Evolutionary conservation across 805 yeast species (phyloP).

Genomic region (Myxozyma neotropica): DNA sequence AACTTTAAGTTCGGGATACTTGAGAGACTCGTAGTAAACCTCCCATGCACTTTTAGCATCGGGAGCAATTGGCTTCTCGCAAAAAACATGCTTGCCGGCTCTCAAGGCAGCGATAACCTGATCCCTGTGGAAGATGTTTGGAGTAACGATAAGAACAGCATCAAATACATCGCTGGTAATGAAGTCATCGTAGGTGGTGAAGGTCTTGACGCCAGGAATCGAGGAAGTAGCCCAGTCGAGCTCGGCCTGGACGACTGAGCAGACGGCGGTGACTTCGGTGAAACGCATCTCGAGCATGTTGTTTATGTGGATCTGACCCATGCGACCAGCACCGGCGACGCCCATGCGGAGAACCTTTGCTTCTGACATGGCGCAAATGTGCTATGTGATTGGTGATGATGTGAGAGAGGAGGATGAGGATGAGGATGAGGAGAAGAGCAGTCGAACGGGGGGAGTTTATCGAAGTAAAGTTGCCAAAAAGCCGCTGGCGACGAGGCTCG

Average conservation of each 20-base stretch:
- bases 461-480: neutral
- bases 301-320: slow-evolving; percentile 28
- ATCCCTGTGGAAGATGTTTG: slow-evolving; percentile 27
- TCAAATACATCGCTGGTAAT: slow-evolving; percentile 22
- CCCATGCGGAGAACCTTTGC: slow-evolving; percentile 13
- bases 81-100: slow-evolving; percentile 31
- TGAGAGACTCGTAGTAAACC: slow-evolving; percentile 19
- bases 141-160: slow-evolving; percentile 31
- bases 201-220: slow-evolving; percentile 12
- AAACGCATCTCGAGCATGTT: slow-evolving; percentile 16
- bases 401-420: no score
- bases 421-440: no score
- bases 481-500: no score
- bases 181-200: slow-evolving; percentile 26
- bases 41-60: slow-evolving; percentile 32
- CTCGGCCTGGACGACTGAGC: slow-evolving; percentile 20
- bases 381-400: no score
- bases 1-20: slow-evolving; percentile 31
- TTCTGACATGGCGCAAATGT: neutral
- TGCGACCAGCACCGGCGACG: slow-evolving; percentile 31
- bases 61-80: slow-evolving; percentile 33
- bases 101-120: slow-evolving; percentile 29
- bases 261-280: slow-evolving; percentile 22
- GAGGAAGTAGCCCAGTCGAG: slow-evolving; percentile 17
- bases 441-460: no score